Percentiles rank a stretch among this genome's conserved stretches.
Evolutionary conservation across 192 early-diverging fungal genomes (phyloP).

Genomic region (Funneliformis geosporum): DNA sequence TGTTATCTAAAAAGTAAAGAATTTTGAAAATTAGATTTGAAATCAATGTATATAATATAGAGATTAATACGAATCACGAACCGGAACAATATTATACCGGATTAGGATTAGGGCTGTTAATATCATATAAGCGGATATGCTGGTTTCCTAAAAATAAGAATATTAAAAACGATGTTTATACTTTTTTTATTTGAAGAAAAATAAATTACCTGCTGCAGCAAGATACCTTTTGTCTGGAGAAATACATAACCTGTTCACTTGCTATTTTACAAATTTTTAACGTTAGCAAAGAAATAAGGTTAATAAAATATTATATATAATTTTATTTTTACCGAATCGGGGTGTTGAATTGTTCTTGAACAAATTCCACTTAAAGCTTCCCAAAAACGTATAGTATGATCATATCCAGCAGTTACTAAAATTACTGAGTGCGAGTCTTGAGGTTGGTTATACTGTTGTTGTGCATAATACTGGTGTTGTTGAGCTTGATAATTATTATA

Average conservation of each 20-base stretch:
- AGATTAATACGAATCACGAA: constrained; percentile 2
- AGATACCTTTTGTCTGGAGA: constrained; percentile 87
- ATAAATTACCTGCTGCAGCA: constrained; percentile 71
- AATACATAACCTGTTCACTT: constrained; percentile 84
- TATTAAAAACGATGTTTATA: not conserved
- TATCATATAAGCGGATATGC: constrained; percentile 80
- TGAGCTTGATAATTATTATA: constrained; percentile 35
- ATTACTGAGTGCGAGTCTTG: constrained; percentile 59
- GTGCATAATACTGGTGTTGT: constrained; percentile 35
- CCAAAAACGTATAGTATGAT: constrained; percentile 75
- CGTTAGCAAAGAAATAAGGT: not conserved
- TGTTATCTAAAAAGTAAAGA: constrained; percentile 38
- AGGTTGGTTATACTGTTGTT: constrained; percentile 48
- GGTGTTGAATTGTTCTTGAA: constrained; percentile 75
- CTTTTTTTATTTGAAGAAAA: not conserved
- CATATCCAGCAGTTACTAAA: constrained; percentile 77
- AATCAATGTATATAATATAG: too few species aligned
- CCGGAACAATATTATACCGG: constrained; percentile 52
- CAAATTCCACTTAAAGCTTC: constrained; percentile 68
- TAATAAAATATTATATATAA: not conserved
- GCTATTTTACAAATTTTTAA: constrained; percentile 46
- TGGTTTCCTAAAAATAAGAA: constrained; percentile 64
- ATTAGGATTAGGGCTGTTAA: constrained; percentile 75
- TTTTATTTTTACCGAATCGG: constrained; percentile 64
- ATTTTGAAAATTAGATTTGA: not conserved